A percentile compares a stretch with the other conserved stretches of the same genome.
Evolutionary conservation across 768 basidiomycete genomes (phyloP).

Genomic region (Collybia sp.): DNA sequence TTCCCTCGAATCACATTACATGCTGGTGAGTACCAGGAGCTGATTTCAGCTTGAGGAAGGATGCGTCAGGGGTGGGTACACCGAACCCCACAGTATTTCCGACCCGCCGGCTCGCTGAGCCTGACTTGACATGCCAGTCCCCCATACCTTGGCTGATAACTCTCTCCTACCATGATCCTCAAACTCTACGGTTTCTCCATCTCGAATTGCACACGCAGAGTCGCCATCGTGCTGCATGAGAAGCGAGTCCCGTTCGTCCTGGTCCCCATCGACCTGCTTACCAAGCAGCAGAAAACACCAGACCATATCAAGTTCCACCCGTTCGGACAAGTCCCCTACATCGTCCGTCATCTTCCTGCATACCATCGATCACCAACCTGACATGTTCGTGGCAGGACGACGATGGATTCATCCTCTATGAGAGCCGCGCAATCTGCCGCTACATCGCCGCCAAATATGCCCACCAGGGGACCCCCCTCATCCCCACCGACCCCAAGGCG

Average conservation of each 20-base stretch:
- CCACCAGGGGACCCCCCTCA: slow-evolving; percentile 41
- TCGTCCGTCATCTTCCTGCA: slow-evolving; percentile 25
- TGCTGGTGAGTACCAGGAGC: no score
- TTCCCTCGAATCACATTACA: no score
- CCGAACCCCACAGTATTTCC: no score
- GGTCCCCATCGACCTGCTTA: slow-evolving; percentile 33
- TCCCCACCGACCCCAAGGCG: slow-evolving; percentile 36
- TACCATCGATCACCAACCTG: no score
- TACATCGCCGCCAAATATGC: slow-evolving; percentile 57
- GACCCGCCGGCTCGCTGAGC: no score
- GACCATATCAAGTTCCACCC: slow-evolving; percentile 49
- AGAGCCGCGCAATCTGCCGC: slow-evolving; percentile 55
- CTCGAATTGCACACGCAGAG: slow-evolving; percentile 49
- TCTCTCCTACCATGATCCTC: slow-evolving; percentile 30
- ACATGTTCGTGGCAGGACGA: slow-evolving; percentile 34
- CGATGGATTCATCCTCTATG: slow-evolving; percentile 62
- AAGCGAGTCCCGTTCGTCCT: slow-evolving; percentile 53
- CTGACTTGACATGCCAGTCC: no score
- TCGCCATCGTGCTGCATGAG: slow-evolving; percentile 48
- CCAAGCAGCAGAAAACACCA: slow-evolving; percentile 42
- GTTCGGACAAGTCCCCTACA: slow-evolving; percentile 58
- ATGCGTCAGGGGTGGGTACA: no score
- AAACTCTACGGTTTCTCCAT: slow-evolving; percentile 30
- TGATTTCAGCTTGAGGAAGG: no score
- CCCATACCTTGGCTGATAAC: neutral